Conservation (phyloP, 163 green algal genomes). For the Trebouxia gelatinosa region DNA sequence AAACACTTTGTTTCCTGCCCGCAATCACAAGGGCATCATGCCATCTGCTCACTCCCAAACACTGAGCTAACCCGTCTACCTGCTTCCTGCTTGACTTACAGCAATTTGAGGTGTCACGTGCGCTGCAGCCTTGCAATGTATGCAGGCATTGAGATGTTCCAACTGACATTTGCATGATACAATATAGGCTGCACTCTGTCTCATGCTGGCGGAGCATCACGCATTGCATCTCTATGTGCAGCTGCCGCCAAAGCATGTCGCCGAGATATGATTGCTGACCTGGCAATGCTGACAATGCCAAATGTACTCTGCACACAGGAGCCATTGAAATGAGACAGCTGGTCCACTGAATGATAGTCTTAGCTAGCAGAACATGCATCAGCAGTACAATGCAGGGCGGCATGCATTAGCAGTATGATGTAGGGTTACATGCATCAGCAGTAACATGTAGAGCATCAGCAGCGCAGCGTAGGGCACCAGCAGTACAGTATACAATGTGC, state of each 20-base stretch:
- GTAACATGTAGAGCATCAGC: too few relatives aligned
- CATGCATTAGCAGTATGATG: too few relatives aligned
- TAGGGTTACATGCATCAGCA: too few relatives aligned
- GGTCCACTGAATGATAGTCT: not conserved
- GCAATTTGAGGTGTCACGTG: not conserved
- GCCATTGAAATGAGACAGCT: not conserved
- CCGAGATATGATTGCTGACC: constrained; percentile 3
- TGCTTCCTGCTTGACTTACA: not conserved
- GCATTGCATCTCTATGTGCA: not conserved
- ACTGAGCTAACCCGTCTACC: not conserved
- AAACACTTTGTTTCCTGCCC: too few relatives aligned
- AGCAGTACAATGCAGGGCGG: too few relatives aligned
- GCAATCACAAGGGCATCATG: too few relatives aligned
- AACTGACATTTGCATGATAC: not conserved
- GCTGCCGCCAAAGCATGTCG: constrained; percentile 7
- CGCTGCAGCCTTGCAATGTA: not conserved
- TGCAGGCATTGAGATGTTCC: not conserved
- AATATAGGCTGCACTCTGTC: not conserved
- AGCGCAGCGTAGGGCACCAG: too few relatives aligned
- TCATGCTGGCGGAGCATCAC: not conserved
- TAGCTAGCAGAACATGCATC: not conserved
- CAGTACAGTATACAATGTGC: too few relatives aligned
- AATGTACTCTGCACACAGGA: constrained; percentile 9
- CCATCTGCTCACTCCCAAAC: not conserved
- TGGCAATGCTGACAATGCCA: constrained; percentile 12